Base-by-base conservation (phyloP, 306 rosid genomes). In the Cicer pinnatifidum region DNA sequence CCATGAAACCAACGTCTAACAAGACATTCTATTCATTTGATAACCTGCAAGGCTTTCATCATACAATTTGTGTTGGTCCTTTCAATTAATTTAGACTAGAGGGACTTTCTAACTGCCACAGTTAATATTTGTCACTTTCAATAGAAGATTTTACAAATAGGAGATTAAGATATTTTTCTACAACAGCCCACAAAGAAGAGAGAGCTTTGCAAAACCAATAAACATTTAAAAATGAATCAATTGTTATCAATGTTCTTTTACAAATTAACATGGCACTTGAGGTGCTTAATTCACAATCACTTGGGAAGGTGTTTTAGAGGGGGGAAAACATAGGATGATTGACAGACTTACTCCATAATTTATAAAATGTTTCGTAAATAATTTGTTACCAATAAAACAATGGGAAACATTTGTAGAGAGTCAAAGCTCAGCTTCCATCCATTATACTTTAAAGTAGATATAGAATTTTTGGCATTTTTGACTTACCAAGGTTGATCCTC, bases 401-500 rank as follows among this genome's bases (percentile, higher is more conserved):
- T 35, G 75, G 10, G 11, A 41, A 37, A 45, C 4, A 47, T 16
- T 6, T 1, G 17, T 17, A 46, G 59, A 33, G 58, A 19, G 48
- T 13, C 62, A 33, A 60, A 11, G 43, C 67, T 33, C 46, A 61
- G 67, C 57, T 53, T 70, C 64, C 15, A 33, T 66, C 37, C 76
- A 9, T 20, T 46, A 56, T 66, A 68, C 57, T 45, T 53, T 16
- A 16, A 72, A 54, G 67, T 39, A 73, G 52, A 71, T 19, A 63
- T 40, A 40, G 16, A 54, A 40, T 13, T 11, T 20, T 67, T 58
- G 7, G 10, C 67, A 8, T 37, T 60, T 63, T 77, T 41, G 37
- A 46, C 86, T 84, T 91, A 93, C 98, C 97, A 93, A 75, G 72
- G 96, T 86, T 35, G 97, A 85, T 70, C 98, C 94, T 79, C 98